A percentile compares a stretch with the other conserved stretches of the same genome.
Evolutionary conservation across 371 early-diverging fungal genomes (phyloP).

Genomic region (Quaeritorhiza haematococci): DNA sequence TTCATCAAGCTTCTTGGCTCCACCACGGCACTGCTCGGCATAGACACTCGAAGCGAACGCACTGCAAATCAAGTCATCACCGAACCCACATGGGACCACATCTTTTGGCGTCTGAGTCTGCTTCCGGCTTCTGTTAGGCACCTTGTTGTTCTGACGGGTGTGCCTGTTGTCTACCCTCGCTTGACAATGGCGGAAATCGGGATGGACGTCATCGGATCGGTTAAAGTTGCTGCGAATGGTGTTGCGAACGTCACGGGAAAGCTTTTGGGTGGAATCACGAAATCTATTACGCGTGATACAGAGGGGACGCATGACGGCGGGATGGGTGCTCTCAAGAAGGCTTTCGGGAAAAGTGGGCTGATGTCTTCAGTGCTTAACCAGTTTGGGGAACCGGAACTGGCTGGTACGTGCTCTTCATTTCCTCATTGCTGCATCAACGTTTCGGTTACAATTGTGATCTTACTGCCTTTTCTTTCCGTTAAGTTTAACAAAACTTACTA

Average conservation of each 20-base stretch:
- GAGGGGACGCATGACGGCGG: slow-evolving; percentile 3
- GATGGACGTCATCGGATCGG: slow-evolving; percentile 13
- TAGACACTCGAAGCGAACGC: slow-evolving; percentile 79
- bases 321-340: slow-evolving; percentile 13
- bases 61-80: slow-evolving; percentile 58
- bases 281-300: neutral
- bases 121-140: slow-evolving; percentile 38
- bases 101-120: slow-evolving; percentile 51
- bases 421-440: too few relatives aligned
- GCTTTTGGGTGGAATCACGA: neutral
- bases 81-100: slow-evolving; percentile 55
- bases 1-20: slow-evolving; percentile 64
- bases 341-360: slow-evolving; percentile 22
- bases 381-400: slow-evolving; percentile 10
- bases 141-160: slow-evolving; percentile 64
- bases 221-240: slow-evolving; percentile 12
- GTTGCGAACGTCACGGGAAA: slow-evolving; percentile 4
- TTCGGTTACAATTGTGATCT: too few relatives aligned
- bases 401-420: neutral
- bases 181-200: slow-evolving; percentile 57
- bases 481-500: too few relatives aligned
- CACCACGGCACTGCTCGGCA: slow-evolving; percentile 53
- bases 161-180: slow-evolving; percentile 73
- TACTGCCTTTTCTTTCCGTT: too few relatives aligned
- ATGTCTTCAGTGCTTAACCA: slow-evolving; percentile 14